phyloP scores from a whole-genome alignment of 179 eudicot species.

The Spergularia azorica region DNA sequence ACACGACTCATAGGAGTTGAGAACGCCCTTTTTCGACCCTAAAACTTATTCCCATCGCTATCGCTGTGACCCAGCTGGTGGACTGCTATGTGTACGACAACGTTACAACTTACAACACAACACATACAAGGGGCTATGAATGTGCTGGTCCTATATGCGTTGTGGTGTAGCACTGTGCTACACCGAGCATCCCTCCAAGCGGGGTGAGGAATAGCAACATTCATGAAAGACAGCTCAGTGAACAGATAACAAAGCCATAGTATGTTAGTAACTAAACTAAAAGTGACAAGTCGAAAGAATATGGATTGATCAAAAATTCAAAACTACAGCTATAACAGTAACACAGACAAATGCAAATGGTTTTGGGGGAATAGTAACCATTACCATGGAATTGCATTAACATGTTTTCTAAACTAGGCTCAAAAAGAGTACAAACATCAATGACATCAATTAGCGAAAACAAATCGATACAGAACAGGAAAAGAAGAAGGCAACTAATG shows the following conservation, averaged over 20 bases:
- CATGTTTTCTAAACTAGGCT: constrained; percentile 17
- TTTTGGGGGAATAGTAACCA: too few species aligned
- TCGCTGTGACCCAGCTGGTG: too few species aligned
- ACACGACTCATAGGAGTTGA: too few species aligned
- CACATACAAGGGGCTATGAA: too few species aligned
- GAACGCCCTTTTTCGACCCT: too few species aligned
- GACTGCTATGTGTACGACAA: too few species aligned
- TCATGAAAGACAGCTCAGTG: neutral
- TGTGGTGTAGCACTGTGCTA: too few species aligned
- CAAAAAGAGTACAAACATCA: constrained; percentile 14
- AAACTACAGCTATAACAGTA: neutral
- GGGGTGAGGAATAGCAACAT: neutral
- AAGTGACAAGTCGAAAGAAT: neutral
- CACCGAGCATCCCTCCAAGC: too few species aligned
- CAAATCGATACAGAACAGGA: constrained; percentile 5
- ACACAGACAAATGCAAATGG: too few species aligned
- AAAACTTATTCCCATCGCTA: too few species aligned
- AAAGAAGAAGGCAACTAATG: constrained; percentile 5
- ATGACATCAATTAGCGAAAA: constrained; percentile 12
- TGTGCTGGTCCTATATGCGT: too few species aligned
- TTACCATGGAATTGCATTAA: constrained; percentile 13
- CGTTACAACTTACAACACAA: too few species aligned
- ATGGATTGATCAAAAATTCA: neutral
- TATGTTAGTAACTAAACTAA: neutral
- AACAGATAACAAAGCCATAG: neutral